Evolutionary conservation across 805 yeast genomes (phyloP), one percentile per base, ranked within the genome.

Genomic region (Candida qinlingensis): DNA sequence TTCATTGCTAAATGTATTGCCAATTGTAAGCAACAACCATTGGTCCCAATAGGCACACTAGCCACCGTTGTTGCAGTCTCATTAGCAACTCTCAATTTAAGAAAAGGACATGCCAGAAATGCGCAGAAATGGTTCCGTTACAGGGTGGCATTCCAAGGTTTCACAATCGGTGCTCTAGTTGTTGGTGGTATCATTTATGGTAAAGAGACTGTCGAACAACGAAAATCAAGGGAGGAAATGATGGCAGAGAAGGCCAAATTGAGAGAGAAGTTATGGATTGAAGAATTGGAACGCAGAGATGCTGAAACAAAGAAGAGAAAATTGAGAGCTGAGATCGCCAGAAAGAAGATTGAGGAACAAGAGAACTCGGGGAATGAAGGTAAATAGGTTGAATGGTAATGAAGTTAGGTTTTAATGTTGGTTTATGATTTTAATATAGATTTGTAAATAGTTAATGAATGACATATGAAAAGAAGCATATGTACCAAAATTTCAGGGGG

Each of bases 111-210:
- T 56, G 77, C 82, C 52, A 70, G 73, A 40, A 80, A 80, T 47
- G 95, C 97, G 0, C 96, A 91, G 68, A 77, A 78, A 43, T 90
- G 87, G 80, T 91, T 88, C 73, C 76, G 92, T 57, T 87, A 89
- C 80, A 84, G 97, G 73, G 92, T 91, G 41, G 94, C 79, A 0
- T 75, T 89, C 57, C 97, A 91, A 68, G 88, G 86, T 4, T 78
- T 85, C 49, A 91, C 97, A 0, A 70, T 91, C 39, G 82, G 81
- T 12, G 96, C 96, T 0, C 71, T 91, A 44, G 83, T 90, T 6
- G 81, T 80, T 10, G 97, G 97, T 39, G 90, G 96, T 5, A 73
- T 74, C 56, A 71, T 76, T 50, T 87, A 78, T 64, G 90, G 87
- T 52, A 61, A 68, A 34, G 78, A 77, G 30, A 59, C 66, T 29